Evolutionary conservation across 2,329 filamentous ascomycete species (phyloP).

Genomic region (Colletotrichum navitas): DNA sequence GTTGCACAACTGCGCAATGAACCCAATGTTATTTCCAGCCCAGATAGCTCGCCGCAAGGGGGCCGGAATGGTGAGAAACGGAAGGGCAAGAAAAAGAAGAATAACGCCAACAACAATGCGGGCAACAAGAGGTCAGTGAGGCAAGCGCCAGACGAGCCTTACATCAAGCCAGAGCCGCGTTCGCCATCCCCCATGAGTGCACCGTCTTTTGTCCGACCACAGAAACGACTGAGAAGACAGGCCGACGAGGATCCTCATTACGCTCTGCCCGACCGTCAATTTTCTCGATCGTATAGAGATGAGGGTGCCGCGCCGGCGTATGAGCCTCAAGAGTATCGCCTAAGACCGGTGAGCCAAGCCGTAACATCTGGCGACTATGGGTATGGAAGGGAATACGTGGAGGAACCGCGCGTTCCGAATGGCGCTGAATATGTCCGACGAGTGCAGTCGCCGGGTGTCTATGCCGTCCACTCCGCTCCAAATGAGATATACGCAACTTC

Average conservation of each 20-base stretch:
- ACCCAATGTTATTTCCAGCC: conserved; percentile 63
- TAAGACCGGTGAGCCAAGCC: conserved; percentile 45
- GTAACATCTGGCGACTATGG: conserved; percentile 39
- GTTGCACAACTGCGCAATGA: conserved; percentile 69
- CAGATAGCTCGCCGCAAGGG: conserved; percentile 71
- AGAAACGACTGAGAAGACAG: conserved; percentile 67
- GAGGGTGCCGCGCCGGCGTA: conserved; percentile 50
- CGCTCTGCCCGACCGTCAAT: conserved; percentile 53
- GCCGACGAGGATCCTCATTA: conserved; percentile 57
- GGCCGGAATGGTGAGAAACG: conserved; percentile 63
- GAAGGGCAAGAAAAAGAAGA: conserved; percentile 63
- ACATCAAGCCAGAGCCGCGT: conserved; percentile 74
- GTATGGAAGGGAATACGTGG: conserved; percentile 52
- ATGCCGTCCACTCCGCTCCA: conserved; percentile 54
- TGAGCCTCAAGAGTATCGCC: conserved; percentile 45
- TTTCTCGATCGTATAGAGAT: conserved; percentile 47
- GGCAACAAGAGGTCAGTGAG: conserved; percentile 65
- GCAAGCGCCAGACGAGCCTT: conserved; percentile 61
- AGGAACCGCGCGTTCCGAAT: conserved; percentile 49
- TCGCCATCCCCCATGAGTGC: conserved; percentile 71
- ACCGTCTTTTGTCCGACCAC: conserved; percentile 65
- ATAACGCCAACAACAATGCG: conserved; percentile 53
- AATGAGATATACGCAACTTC: conserved; percentile 55
- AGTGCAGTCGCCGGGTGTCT: conserved; percentile 53
- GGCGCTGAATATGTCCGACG: conserved; percentile 53